Percentiles rank a stretch among this genome's conserved stretches.
Evolutionary conservation across 257 asterid genomes (phyloP).

Genomic region (Cruciata laevipes): DNA sequence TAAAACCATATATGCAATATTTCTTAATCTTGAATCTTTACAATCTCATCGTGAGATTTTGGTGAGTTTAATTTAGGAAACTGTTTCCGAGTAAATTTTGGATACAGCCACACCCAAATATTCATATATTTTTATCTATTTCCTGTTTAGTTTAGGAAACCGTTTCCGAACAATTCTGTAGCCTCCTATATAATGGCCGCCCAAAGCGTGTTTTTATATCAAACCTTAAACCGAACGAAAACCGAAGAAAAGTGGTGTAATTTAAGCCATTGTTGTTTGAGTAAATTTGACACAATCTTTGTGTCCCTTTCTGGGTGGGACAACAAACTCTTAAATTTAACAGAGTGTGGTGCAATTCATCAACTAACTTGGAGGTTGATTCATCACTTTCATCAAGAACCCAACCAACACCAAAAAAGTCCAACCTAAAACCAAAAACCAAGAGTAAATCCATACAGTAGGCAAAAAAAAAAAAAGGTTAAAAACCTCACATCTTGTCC

Average conservation of each 20-base stretch:
- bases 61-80: too few species aligned
- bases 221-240: slow-evolving; percentile 5
- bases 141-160: neutral
- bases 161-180: neutral
- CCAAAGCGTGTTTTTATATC: neutral
- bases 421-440: neutral
- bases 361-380: slow-evolving; percentile 24
- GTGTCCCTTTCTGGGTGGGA: slow-evolving; percentile 27
- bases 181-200: neutral
- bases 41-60: too few species aligned
- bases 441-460: neutral
- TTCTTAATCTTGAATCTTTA: too few species aligned
- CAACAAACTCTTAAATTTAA: slow-evolving; percentile 9
- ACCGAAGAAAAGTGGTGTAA: neutral
- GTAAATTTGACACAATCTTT: slow-evolving; percentile 4
- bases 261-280: neutral
- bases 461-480: neutral
- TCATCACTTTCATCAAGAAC: slow-evolving; percentile 14
- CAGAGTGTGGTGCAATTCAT: slow-evolving; percentile 19
- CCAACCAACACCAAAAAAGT: slow-evolving; percentile 28
- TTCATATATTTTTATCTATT: neutral
- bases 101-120: too few species aligned
- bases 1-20: too few species aligned
- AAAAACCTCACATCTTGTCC: neutral
- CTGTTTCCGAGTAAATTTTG: too few species aligned